A percentile compares a stretch with the other conserved stretches of the same genome.
phyloP scores from a whole-genome alignment of 2,329 filamentous ascomycete genomes.

The Penicillium sclerotiorum region DNA sequence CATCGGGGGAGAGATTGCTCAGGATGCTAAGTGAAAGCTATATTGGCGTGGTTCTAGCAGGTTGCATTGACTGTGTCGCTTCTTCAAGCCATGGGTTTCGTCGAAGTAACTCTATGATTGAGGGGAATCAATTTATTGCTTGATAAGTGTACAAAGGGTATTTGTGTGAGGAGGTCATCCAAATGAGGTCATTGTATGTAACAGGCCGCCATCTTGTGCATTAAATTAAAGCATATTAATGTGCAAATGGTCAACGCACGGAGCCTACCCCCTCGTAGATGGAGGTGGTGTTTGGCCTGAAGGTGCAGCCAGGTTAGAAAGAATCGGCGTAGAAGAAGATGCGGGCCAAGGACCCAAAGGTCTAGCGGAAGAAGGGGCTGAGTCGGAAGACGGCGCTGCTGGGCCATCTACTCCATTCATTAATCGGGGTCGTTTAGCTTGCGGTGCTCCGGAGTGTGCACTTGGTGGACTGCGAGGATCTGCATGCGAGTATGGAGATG shows the following conservation, averaged over 20 bases:
- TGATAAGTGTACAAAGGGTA: conserved; percentile 1
- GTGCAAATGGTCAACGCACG: not conserved
- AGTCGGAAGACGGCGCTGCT: conserved; percentile 11
- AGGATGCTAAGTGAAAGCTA: no score
- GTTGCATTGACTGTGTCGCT: no score
- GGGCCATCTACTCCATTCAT: conserved; percentile 36
- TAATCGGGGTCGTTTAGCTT: conserved; percentile 39
- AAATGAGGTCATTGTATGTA: not conserved
- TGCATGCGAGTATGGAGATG: conserved; percentile 33
- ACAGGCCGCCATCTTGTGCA: not conserved
- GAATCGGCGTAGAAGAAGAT: conserved; percentile 19
- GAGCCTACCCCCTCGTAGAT: conserved; percentile 6
- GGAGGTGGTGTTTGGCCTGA: conserved; percentile 29
- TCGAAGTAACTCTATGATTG: no score
- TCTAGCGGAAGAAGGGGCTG: conserved; percentile 6
- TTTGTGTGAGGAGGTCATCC: not conserved
- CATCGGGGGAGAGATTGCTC: conserved; percentile 29
- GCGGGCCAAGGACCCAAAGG: conserved; percentile 19
- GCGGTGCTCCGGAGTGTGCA: conserved; percentile 23
- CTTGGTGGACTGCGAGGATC: conserved; percentile 26
- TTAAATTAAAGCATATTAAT: not conserved
- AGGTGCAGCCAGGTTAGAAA: conserved; percentile 28
- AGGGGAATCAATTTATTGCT: not conserved
- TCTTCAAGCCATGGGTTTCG: no score
- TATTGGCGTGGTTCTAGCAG: no score